Evolutionary conservation across 768 basidiomycete species (phyloP).

Genomic region (Boletus vermiculosoides): DNA sequence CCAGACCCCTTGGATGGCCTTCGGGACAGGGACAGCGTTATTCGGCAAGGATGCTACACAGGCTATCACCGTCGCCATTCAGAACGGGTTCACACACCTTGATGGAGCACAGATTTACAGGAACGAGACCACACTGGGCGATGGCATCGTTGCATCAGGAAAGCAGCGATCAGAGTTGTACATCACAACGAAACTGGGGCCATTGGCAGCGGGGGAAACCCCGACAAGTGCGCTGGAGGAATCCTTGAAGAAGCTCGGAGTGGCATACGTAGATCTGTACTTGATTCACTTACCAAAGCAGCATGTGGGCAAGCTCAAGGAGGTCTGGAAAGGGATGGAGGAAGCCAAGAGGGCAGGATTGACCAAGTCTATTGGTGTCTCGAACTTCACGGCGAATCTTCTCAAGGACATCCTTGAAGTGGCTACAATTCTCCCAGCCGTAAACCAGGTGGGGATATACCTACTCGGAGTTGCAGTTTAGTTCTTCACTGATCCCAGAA

Average conservation of each 20-base stretch:
- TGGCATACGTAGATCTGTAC: constrained; percentile 62
- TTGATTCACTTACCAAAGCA: constrained; percentile 51
- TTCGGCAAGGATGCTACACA: constrained; percentile 42
- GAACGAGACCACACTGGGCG: constrained; percentile 55
- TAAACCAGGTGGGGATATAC: constrained; percentile 46
- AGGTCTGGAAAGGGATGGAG: constrained; percentile 63
- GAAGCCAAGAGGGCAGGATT: constrained; percentile 45
- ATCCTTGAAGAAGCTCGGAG: constrained; percentile 54
- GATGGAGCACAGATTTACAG: constrained; percentile 60
- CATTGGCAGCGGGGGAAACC: constrained; percentile 38
- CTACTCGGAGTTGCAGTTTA: background rate
- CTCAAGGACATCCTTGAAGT: constrained; percentile 44
- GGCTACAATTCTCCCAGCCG: constrained; percentile 46
- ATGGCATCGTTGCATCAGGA: constrained; percentile 48
- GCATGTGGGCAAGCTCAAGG: constrained; percentile 43
- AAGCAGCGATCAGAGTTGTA: constrained; percentile 55
- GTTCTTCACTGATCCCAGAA: background rate
- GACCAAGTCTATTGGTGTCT: constrained; percentile 46
- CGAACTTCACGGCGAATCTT: constrained; percentile 48
- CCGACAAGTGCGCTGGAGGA: constrained; percentile 48
- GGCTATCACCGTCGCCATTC: constrained; percentile 46
- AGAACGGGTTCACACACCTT: constrained; percentile 57
- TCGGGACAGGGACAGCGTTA: constrained; percentile 60
- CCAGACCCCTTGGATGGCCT: constrained; percentile 54
- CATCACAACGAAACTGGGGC: constrained; percentile 56